phyloP scores from a whole-genome alignment of 139 green algal species.

The Chlamydomonas eustigma region DNA sequence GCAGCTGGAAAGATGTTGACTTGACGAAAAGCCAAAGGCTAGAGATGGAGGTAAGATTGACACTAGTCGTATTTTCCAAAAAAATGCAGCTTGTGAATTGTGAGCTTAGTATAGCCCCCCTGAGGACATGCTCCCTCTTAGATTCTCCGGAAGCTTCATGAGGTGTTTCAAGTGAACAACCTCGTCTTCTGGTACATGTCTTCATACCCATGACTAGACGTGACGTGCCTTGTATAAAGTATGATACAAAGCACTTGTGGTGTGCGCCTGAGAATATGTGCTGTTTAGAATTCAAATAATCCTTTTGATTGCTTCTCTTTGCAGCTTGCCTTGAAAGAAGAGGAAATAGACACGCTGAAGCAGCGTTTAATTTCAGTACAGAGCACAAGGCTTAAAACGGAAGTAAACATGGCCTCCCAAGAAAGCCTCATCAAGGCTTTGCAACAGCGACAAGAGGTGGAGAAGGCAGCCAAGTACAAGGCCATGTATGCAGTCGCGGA shows the following conservation, averaged over 20 bases:
- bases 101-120: no score
- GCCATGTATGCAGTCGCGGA: neutral
- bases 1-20: constrained; percentile 16
- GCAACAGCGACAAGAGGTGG: neutral
- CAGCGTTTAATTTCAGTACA: neutral
- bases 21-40: neutral
- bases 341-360: constrained; percentile 3
- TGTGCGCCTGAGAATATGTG: no score
- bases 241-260: no score
- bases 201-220: no score
- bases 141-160: no score
- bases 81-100: constrained; percentile 5
- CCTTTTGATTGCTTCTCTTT: no score
- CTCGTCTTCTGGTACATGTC: no score
- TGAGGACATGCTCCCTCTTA: no score
- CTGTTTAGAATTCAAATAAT: no score
- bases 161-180: no score
- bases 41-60: constrained; percentile 2
- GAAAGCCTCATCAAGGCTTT: constrained; percentile 5
- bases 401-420: constrained; percentile 1
- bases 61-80: no score
- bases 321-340: constrained; percentile 4
- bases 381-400: neutral
- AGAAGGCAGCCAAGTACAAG: neutral
- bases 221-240: no score